phyloP scores from a whole-genome alignment of 2,329 filamentous ascomycete species.

The Phoma sp. region DNA sequence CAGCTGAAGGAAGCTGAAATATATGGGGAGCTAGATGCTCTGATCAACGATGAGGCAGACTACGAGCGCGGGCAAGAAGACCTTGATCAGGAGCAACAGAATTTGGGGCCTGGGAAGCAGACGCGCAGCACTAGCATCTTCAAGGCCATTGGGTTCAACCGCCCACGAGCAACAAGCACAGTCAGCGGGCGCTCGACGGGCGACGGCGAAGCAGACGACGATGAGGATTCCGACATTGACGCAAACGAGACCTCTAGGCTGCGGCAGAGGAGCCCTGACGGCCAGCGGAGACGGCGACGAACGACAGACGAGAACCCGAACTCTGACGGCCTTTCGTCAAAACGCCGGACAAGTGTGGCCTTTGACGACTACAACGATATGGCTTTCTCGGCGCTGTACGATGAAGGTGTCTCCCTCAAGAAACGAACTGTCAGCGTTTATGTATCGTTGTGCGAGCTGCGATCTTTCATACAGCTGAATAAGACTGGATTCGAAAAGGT shows the following conservation, averaged over 20 bases:
- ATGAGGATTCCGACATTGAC: slow-evolving; percentile 64
- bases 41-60: slow-evolving; percentile 75
- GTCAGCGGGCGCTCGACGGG: slow-evolving; percentile 50
- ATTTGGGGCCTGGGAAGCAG: slow-evolving; percentile 47
- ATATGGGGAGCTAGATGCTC: slow-evolving; percentile 75
- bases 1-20: slow-evolving; percentile 87
- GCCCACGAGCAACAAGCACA: slow-evolving; percentile 53
- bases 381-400: slow-evolving; percentile 70
- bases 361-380: slow-evolving; percentile 83
- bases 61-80: slow-evolving; percentile 65
- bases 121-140: slow-evolving; percentile 58
- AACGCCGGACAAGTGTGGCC: slow-evolving; percentile 67
- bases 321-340: slow-evolving; percentile 65
- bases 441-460: slow-evolving; percentile 91
- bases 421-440: slow-evolving; percentile 88
- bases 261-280: slow-evolving; percentile 48
- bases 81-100: slow-evolving; percentile 44
- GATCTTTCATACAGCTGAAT: slow-evolving; percentile 95
- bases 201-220: slow-evolving; percentile 58
- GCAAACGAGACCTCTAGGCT: slow-evolving; percentile 57
- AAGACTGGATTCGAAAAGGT: slow-evolving; percentile 96
- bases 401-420: slow-evolving; percentile 83
- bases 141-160: slow-evolving; percentile 47
- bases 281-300: slow-evolving; percentile 30
- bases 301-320: slow-evolving; percentile 58